A percentile compares a stretch with the other conserved stretches of the same genome.
phyloP scores from a whole-genome alignment of 192 early-diverging fungal genomes.

The Anaeromyces robustus region DNA sequence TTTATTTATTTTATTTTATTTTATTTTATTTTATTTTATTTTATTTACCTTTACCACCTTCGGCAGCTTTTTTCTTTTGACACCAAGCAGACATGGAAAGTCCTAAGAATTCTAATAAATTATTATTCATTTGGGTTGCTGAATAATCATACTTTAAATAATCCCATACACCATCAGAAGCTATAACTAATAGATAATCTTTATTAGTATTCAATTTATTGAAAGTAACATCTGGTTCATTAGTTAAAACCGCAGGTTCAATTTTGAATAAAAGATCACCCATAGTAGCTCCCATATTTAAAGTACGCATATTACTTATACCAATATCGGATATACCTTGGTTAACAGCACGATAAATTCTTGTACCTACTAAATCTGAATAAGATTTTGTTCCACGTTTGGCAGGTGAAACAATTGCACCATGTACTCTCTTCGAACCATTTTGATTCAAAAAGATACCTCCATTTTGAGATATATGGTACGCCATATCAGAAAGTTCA shows the following conservation, averaged over 20 bases:
- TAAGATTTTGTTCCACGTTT: conserved; percentile 14
- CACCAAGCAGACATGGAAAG: neutral
- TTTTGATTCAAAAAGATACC: conserved; percentile 34
- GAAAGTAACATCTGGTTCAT: conserved; percentile 30
- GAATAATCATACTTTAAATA: conserved; percentile 17
- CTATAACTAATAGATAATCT: conserved; percentile 23
- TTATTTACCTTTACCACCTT: neutral
- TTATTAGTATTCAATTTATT: conserved; percentile 14
- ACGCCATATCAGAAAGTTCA: conserved; percentile 35
- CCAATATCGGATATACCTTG: conserved; percentile 26
- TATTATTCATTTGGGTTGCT: neutral
- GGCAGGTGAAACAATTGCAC: conserved; percentile 9
- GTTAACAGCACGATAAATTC: conserved; percentile 30
- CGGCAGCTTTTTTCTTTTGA: neutral
- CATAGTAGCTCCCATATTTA: conserved; percentile 45
- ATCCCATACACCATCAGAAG: conserved; percentile 48
- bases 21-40: neutral
- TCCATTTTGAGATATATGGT: conserved; percentile 23
- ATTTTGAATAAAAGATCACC: conserved; percentile 46
- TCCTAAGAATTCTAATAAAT: neutral
- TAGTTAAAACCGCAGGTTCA: conserved; percentile 29
- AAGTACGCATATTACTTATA: conserved; percentile 31
- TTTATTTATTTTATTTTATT: neutral
- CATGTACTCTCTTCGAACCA: conserved; percentile 16
- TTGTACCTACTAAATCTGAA: conserved; percentile 23